phyloP scores from a whole-genome alignment of 2,329 filamentous ascomycete species.

The Madurella mycetomatis region DNA sequence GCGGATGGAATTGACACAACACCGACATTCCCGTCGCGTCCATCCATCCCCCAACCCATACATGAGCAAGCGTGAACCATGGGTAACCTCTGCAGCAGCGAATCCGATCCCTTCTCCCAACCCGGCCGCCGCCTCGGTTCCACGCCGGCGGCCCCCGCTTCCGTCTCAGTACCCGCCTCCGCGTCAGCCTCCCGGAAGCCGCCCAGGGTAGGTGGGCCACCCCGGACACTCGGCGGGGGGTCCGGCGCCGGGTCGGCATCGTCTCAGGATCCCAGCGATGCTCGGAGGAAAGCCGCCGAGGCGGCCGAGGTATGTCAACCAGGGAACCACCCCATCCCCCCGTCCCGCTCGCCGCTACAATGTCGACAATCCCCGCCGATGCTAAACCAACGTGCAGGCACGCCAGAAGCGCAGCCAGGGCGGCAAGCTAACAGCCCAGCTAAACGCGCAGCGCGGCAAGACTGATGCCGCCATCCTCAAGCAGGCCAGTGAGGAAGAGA shows the following conservation, averaged over 20 bases:
- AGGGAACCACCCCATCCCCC: not conserved
- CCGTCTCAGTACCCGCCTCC: slow-evolving; percentile 46
- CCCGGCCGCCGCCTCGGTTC: slow-evolving; percentile 70
- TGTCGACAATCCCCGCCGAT: not conserved
- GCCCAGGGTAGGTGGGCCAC: slow-evolving; percentile 46
- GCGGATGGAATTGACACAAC: not conserved
- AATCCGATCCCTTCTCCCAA: slow-evolving; percentile 62
- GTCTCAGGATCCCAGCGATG: slow-evolving; percentile 46
- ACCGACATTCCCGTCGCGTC: not conserved
- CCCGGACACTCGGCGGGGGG: slow-evolving; percentile 59
- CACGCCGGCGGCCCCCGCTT: slow-evolving; percentile 45
- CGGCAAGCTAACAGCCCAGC: slow-evolving; percentile 63
- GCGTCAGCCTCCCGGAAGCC: slow-evolving; percentile 31
- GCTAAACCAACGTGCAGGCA: not conserved
- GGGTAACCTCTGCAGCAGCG: slow-evolving; percentile 84
- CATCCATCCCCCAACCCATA: not conserved
- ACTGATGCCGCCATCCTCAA: slow-evolving; percentile 64
- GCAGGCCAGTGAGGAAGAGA: slow-evolving; percentile 62
- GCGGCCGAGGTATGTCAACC: slow-evolving; percentile 73
- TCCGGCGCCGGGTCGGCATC: slow-evolving; percentile 26
- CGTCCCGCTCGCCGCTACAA: not conserved
- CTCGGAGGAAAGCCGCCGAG: slow-evolving; percentile 67
- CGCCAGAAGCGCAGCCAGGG: slow-evolving; percentile 15
- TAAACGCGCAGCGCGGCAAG: slow-evolving; percentile 72
- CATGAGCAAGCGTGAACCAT: slow-evolving; percentile 44